Evolutionary conservation across 306 rosid genomes (phyloP).

Genomic region (Gastrolobium bilobum): DNA sequence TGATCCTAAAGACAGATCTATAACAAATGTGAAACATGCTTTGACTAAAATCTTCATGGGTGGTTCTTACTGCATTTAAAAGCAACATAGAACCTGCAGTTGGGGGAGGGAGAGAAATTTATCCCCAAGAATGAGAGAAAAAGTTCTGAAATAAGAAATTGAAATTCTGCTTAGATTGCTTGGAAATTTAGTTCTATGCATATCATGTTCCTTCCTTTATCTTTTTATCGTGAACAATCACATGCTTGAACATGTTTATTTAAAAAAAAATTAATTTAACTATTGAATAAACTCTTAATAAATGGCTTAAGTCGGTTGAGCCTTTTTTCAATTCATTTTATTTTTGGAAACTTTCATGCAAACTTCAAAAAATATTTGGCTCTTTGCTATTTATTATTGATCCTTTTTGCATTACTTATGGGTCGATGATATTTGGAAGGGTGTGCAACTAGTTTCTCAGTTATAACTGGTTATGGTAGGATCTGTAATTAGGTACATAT

Average conservation of each 20-base stretch:
- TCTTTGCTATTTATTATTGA: not conserved
- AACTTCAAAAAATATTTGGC: slow-evolving; percentile 21
- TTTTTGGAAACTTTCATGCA: not conserved
- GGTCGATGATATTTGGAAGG: not conserved
- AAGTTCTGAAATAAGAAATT: slow-evolving; percentile 20
- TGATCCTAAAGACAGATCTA: slow-evolving; percentile 3
- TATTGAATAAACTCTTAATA: slow-evolving; percentile 1
- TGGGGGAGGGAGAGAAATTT: not conserved
- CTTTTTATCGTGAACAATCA: slow-evolving; percentile 10
- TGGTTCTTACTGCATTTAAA: slow-evolving; percentile 9
- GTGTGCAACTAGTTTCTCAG: slow-evolving; percentile 1
- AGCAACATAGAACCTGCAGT: slow-evolving; percentile 21
- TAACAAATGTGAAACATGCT: slow-evolving; percentile 27
- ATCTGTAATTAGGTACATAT: slow-evolving; percentile 30
- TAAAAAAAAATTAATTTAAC: not conserved
- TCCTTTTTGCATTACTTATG: not conserved
- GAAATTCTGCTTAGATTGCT: slow-evolving; percentile 25
- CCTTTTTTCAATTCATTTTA: not conserved
- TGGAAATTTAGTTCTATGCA: slow-evolving; percentile 17
- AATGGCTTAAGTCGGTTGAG: slow-evolving; percentile 22
- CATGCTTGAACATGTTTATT: not conserved
- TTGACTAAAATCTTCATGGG: slow-evolving; percentile 21
- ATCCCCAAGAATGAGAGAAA: not conserved
- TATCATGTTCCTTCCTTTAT: not conserved
- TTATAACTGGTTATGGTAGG: not conserved